Conservation (phyloP, 495 filamentous ascomycete species). For the Penicillium bovifimosum region DNA sequence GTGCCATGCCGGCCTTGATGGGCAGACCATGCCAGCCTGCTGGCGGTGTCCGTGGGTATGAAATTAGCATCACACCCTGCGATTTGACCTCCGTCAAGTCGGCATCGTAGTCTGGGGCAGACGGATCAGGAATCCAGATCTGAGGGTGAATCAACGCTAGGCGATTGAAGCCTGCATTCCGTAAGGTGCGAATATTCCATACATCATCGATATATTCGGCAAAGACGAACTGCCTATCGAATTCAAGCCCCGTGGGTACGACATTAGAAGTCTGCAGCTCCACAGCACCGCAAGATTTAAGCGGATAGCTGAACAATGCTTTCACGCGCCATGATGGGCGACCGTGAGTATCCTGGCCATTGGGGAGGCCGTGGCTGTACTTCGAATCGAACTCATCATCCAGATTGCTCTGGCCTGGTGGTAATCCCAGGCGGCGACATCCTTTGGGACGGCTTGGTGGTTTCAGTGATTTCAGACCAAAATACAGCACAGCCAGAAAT, state of each 20-base stretch:
- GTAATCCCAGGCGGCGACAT: constrained; percentile 34
- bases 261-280: constrained; percentile 65
- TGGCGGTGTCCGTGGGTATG: constrained; percentile 28
- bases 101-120: constrained; percentile 36
- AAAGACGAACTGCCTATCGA: constrained; percentile 82
- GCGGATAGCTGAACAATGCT: constrained; percentile 78
- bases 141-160: constrained; percentile 71
- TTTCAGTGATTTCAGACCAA: neutral
- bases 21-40: constrained; percentile 4
- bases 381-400: constrained; percentile 35
- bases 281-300: constrained; percentile 82
- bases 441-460: constrained; percentile 17
- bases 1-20: constrained; percentile 12
- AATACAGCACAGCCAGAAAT: neutral
- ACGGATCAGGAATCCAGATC: constrained; percentile 71
- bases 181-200: constrained; percentile 73
- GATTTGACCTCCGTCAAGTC: constrained; percentile 34
- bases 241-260: constrained; percentile 65
- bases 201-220: constrained; percentile 47
- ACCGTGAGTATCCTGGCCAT: constrained; percentile 11
- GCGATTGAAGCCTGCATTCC: constrained; percentile 62
- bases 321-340: constrained; percentile 55
- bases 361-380: constrained; percentile 25
- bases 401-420: constrained; percentile 27
- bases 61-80: constrained; percentile 35